phyloP scores from a whole-genome alignment of 768 basidiomycete genomes.

The Suillus occidentalis region DNA sequence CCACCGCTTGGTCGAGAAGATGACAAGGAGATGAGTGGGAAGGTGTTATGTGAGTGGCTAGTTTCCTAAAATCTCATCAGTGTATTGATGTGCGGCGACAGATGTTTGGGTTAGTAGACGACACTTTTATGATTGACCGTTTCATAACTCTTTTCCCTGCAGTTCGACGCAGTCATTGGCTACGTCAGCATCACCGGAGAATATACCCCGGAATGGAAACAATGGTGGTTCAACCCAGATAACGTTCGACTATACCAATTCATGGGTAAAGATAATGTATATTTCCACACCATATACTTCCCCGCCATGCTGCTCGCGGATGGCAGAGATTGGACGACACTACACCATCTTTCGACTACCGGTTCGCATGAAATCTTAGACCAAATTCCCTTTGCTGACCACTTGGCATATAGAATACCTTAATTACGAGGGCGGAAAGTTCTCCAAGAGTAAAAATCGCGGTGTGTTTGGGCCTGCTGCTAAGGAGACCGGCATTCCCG shows the following conservation, averaged over 20 bases:
- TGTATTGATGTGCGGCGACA: slow-evolving; percentile 28
- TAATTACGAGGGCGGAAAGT: slow-evolving; percentile 98
- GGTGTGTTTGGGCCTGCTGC: slow-evolving; percentile 97
- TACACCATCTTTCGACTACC: slow-evolving; percentile 93
- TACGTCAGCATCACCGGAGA: slow-evolving; percentile 97
- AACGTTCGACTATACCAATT: slow-evolving; percentile 94
- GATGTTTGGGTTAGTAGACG: slow-evolving; percentile 85
- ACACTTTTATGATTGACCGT: background rate
- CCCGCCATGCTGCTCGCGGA: slow-evolving; percentile 90
- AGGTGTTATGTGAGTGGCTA: slow-evolving; percentile 86
- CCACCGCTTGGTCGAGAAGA: slow-evolving; percentile 72
- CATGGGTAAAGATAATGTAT: slow-evolving; percentile 99
- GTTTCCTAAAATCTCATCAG: slow-evolving; percentile 3
- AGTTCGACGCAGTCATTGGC: slow-evolving; percentile 97
- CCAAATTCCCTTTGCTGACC: background rate
- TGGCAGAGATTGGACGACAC: slow-evolving; percentile 87
- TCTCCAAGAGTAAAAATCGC: slow-evolving; percentile 95
- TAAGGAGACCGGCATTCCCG: slow-evolving; percentile 87
- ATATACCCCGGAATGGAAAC: slow-evolving; percentile 91
- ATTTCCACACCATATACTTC: slow-evolving; percentile 97
- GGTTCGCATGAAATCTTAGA: slow-evolving; percentile 49
- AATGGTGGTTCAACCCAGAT: slow-evolving; percentile 95
- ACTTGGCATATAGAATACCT: slow-evolving; percentile 69
- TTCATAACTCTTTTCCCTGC: slow-evolving; percentile 12
- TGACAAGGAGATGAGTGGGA: slow-evolving; percentile 83